A percentile compares a stretch with the other conserved stretches of the same genome.
Evolutionary conservation across 495 filamentous ascomycete species (phyloP).

Genomic region (Geopyxis carbonaria): DNA sequence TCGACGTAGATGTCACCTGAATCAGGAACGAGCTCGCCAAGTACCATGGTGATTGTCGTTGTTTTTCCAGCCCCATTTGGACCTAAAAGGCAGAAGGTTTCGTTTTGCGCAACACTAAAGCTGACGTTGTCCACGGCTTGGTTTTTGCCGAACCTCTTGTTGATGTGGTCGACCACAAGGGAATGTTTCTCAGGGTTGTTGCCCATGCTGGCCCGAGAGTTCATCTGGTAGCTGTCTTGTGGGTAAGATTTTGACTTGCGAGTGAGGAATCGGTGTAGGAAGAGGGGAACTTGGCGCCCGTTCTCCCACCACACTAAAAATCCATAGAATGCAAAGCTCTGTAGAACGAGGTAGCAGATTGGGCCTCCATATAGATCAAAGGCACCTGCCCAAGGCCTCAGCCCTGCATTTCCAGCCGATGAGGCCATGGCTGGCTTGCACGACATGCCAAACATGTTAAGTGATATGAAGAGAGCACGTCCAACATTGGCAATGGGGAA

Average conservation of each 20-base stretch:
- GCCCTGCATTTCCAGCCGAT: constrained; percentile 37
- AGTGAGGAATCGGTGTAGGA: constrained; percentile 42
- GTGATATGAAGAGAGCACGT: constrained; percentile 49
- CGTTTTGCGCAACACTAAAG: constrained; percentile 57
- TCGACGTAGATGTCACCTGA: constrained; percentile 59
- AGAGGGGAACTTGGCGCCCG: constrained; percentile 41
- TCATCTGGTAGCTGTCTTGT: constrained; percentile 32
- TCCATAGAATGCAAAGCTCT: constrained; percentile 36
- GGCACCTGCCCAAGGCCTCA: constrained; percentile 50
- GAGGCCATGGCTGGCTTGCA: too few species aligned
- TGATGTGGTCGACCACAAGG: constrained; percentile 56
- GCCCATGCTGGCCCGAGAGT: constrained; percentile 33
- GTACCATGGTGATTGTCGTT: constrained; percentile 67
- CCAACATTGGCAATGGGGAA: constrained; percentile 52
- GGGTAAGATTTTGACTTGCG: constrained; percentile 8
- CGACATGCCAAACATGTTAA: constrained; percentile 60
- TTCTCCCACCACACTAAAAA: too few species aligned
- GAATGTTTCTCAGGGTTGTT: constrained; percentile 41
- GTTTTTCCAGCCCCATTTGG: constrained; percentile 82
- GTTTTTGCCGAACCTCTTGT: constrained; percentile 50
- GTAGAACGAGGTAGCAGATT: constrained; percentile 56
- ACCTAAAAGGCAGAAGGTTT: constrained; percentile 72
- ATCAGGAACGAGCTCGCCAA: constrained; percentile 60
- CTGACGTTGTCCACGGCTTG: constrained; percentile 66
- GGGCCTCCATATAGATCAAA: constrained; percentile 62